These are phyloP conservation scores for Geosmithia putterillii DNA, from an alignment of 2,329 filamentous ascomycete species.

Conservation along the genomic window DNA sequence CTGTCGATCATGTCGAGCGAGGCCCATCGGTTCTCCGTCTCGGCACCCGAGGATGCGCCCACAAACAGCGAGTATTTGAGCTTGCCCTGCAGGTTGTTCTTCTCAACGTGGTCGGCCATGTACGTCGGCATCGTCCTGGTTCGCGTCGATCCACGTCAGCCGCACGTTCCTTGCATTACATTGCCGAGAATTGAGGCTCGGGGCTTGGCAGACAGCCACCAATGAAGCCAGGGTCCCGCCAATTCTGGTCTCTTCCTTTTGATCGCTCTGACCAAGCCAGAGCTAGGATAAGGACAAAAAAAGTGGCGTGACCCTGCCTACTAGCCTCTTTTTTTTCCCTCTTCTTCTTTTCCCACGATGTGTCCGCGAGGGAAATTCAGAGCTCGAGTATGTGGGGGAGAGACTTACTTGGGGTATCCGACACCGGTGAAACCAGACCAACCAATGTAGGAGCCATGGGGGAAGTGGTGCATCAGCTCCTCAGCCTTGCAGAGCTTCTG, in stretches of 20 bases:
- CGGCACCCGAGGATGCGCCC: slow-evolving; percentile 77
- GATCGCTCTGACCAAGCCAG: neutral
- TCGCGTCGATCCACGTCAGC: neutral
- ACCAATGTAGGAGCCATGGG: slow-evolving; percentile 74
- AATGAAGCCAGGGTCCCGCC: too few relatives aligned
- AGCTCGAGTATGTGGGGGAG: too few relatives aligned
- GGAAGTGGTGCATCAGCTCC: slow-evolving; percentile 70
- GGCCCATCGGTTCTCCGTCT: slow-evolving; percentile 92
- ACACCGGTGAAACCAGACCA: slow-evolving; percentile 90
- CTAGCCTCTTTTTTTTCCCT: too few relatives aligned
- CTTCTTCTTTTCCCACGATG: too few relatives aligned
- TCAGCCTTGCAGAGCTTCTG: slow-evolving; percentile 70
- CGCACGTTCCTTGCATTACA: neutral
- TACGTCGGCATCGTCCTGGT: slow-evolving; percentile 71
- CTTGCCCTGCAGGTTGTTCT: slow-evolving; percentile 73
- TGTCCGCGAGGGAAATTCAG: too few relatives aligned
- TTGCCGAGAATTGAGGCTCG: neutral
- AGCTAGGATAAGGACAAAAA: neutral
- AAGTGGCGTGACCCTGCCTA: too few relatives aligned
- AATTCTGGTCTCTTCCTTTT: neutral
- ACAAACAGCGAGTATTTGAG: slow-evolving; percentile 81
- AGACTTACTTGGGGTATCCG: slow-evolving; percentile 61
- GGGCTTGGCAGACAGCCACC: neutral
- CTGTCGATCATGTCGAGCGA: slow-evolving; percentile 80
- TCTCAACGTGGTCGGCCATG: slow-evolving; percentile 79